Base-by-base conservation (phyloP, 1,284 basidiomycete species). In the Exsudoporus floridanus region DNA sequence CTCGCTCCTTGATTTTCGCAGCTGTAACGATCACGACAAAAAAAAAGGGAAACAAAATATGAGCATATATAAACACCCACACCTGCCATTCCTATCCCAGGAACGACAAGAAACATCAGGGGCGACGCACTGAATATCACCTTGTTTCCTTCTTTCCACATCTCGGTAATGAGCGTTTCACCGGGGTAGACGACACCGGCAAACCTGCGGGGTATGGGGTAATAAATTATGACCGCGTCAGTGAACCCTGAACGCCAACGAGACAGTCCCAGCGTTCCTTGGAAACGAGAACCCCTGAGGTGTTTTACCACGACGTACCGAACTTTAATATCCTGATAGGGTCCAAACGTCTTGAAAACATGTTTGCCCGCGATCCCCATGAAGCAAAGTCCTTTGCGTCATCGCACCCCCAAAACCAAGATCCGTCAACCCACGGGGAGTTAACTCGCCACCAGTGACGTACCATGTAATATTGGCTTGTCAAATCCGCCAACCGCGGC, bases 351-450 rank as follows among this genome's bases (percentile, higher is more conserved):
- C 72, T 95, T 89, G 64, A 91, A 72, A 39, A 99, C 83, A 68
- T 98, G 93, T 75, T 98, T 98, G n/a, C 88, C 92, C 9, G 94
- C 83, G 57, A 98, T 88, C 46, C 96, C 96, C 81, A 98, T 91
- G 40, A 81, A 91, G 77, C 94, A 98, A 7, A 99, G 82, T 23
- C 89, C 88, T 80, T 38, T 27, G 35, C 38, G 33, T 31, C 42
- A 38, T 38, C 40, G 34, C 5, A 21, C 0, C 39, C 55, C 44
- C 25, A 34, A 28, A 8, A 40, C 27, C 39, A 7, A 6, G 27
- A 25, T 13, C 2, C n/a, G 18, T 64, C 35, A 60, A 34, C 14
- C 10, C 1, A 23, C 33, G 34, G 36, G 0, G 27, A 25, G 16
- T 38, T 31, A 16, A 34, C 19, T 5, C 21, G 12, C 23, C 3